Percentiles rank a stretch among this genome's conserved stretches.
These are phyloP conservation scores for Colletotrichum cereale DNA, from an alignment of 2,329 filamentous ascomycete genomes.

Conservation along the genomic window DNA sequence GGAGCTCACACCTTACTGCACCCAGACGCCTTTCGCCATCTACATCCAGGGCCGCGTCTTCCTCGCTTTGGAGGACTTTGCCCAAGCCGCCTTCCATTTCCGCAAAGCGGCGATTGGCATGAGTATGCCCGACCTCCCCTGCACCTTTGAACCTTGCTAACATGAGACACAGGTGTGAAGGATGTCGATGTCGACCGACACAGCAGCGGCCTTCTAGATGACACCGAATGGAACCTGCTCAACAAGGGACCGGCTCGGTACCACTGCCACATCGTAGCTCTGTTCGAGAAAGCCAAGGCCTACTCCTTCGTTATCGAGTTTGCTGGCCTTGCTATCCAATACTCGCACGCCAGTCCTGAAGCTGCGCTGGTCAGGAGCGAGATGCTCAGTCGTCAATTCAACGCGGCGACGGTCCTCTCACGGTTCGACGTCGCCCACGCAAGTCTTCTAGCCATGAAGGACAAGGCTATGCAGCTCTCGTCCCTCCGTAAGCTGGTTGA, in stretches of 20 bases:
- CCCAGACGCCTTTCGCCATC: conserved; percentile 72
- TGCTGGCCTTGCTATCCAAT: conserved; percentile 79
- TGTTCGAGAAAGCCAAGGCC: conserved; percentile 83
- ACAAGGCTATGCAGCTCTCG: conserved; percentile 78
- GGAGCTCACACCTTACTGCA: conserved; percentile 68
- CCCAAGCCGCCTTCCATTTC: conserved; percentile 80
- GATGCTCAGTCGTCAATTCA: conserved; percentile 86
- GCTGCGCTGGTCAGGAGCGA: conserved; percentile 69
- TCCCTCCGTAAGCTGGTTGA: conserved; percentile 78
- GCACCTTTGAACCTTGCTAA: conserved; percentile 45
- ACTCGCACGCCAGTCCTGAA: conserved; percentile 56
- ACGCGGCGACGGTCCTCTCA: conserved; percentile 81
- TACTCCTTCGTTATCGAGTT: conserved; percentile 89
- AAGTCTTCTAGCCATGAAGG: conserved; percentile 79
- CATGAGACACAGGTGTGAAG: conserved; percentile 55
- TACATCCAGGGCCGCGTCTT: conserved; percentile 89
- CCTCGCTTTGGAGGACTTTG: conserved; percentile 79
- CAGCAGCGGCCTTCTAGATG: conserved; percentile 77
- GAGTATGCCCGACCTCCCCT: conserved; percentile 68
- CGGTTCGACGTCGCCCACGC: conserved; percentile 88
- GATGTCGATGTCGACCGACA: conserved; percentile 64
- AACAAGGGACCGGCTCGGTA: conserved; percentile 85
- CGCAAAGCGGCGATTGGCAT: conserved; percentile 85
- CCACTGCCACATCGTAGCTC: conserved; percentile 84
- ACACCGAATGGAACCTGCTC: conserved; percentile 77